Base-by-base conservation (phyloP, 371 early-diverging fungal species). In the Parasitella parasitica region DNA sequence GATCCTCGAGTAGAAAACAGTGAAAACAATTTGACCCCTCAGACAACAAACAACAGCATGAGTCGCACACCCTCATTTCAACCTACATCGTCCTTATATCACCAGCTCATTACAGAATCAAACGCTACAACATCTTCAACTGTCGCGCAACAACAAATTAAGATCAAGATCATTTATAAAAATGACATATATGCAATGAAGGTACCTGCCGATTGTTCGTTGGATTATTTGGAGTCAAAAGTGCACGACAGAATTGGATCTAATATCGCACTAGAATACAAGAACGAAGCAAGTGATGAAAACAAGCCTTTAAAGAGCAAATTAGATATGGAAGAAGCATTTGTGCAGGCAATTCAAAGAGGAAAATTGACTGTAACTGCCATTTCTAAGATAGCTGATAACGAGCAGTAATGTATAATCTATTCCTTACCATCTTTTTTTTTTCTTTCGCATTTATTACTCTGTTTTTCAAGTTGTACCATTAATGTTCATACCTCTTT, bases 121-220 rank as follows among this genome's bases (percentile, higher is more conserved):
- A 30, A 24, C 20, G n/a, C 28, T 18, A 11, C 58, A 16, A 7
- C 39, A 46, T 2, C 22, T 38, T 8, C 16, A 1, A 24, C 24
- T 13, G 55, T 48, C 16, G 39, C 32, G 38, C 51, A 59, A 48
- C 63, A 51, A 18, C 63, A 63, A 43, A 82, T 88, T 51, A 88
- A 88, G 59, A 77, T 88, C 56, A 90, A 90, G 66, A 82, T 90
- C 43, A 72, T 79, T 52, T 80, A 82, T 59, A 78, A 81, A 49
- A 84, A 82, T 35, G 90, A 90, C 50, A 82, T 88, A 57, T 84
- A 88, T 70, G 90, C 90, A 0, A 83, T 90, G 66, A 82, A 86
- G 61, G 75, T 90, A 55, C 85, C 87, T 0, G 71, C 79, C 3
- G 70, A 80, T 48, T 74, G 83, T 57, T 78, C 83, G 1, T 77